Evolutionary conservation across 106 monocot genomes (phyloP).

Genomic region (Iris macrosiphon): DNA sequence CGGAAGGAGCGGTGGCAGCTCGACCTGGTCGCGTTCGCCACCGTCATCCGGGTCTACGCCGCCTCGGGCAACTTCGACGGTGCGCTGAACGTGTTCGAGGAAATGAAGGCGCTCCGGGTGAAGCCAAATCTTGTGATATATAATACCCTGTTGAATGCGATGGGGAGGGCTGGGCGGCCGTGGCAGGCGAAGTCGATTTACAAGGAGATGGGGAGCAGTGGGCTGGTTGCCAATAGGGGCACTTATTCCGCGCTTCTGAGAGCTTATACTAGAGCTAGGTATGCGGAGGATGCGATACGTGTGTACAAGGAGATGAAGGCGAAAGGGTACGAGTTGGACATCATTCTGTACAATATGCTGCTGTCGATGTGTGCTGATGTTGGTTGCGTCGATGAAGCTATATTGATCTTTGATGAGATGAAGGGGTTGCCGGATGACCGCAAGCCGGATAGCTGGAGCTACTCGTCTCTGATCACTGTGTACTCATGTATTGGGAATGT

Average conservation of each 20-base stretch:
- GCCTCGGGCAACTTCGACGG: conserved; percentile 78
- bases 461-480: conserved; percentile 72
- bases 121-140: conserved; percentile 72
- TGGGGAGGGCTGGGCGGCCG: conserved; percentile 74
- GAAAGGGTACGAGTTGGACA: conserved; percentile 32
- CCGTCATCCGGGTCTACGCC: conserved; percentile 48
- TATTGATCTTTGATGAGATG: conserved; percentile 67
- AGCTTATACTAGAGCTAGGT: conserved; percentile 60
- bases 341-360: conserved; percentile 69
- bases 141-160: conserved; percentile 72
- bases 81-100: conserved; percentile 72
- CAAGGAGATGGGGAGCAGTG: conserved; percentile 54
- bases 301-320: conserved; percentile 60
- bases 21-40: conserved; percentile 61
- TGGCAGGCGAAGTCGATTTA: conserved; percentile 76
- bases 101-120: conserved; percentile 76
- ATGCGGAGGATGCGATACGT: conserved; percentile 58
- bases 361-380: conserved; percentile 90
- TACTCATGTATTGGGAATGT: conserved; percentile 75
- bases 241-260: conserved; percentile 58
- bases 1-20: conserved; percentile 44
- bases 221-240: conserved; percentile 33
- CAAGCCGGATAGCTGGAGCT: conserved; percentile 82
- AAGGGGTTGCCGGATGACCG: conserved; percentile 31
- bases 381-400: conserved; percentile 56